Conservation (phyloP, 768 basidiomycete species). For the Panaeolus cyanescens region DNA sequence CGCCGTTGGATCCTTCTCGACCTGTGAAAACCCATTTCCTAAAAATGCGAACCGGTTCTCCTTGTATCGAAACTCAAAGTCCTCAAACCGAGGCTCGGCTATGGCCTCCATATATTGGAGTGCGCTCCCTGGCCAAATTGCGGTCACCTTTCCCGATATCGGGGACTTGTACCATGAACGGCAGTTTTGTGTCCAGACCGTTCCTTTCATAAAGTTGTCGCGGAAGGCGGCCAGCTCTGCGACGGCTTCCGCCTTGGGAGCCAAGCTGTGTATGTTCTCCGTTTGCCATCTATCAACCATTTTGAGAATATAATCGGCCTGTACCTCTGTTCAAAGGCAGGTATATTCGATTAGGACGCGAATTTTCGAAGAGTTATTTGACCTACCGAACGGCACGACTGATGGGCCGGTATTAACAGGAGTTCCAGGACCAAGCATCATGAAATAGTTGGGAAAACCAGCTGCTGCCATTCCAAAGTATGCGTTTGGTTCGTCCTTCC, state of each 20-base stretch:
- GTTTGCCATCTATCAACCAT: constrained; percentile 29
- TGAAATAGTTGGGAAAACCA: constrained; percentile 32
- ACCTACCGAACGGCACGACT: constrained; percentile 23
- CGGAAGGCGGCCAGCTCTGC: constrained; percentile 30
- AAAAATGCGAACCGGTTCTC: constrained; percentile 31
- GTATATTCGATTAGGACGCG: neutral
- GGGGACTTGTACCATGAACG: constrained; percentile 31
- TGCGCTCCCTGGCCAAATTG: constrained; percentile 32
- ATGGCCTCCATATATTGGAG: constrained; percentile 31
- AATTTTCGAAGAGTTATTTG: neutral
- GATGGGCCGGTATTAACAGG: constrained; percentile 30
- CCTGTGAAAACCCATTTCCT: constrained; percentile 31
- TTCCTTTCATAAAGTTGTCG: constrained; percentile 29
- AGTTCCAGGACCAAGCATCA: constrained; percentile 28
- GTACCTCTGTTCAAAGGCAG: constrained; percentile 19
- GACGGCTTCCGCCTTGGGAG: constrained; percentile 28
- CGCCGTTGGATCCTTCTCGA: constrained; percentile 27
- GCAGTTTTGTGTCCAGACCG: constrained; percentile 29
- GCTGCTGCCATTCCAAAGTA: constrained; percentile 27
- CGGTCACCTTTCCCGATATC: constrained; percentile 25
- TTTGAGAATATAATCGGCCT: constrained; percentile 30
- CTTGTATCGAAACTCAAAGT: constrained; percentile 29
- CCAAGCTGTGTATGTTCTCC: constrained; percentile 31
- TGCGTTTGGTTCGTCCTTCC: constrained; percentile 26
- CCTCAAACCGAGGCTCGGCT: constrained; percentile 28